A percentile compares a stretch with the other conserved stretches of the same genome.
Conservation (phyloP, 208 protist species). For the Leishmania tropica region DNA sequence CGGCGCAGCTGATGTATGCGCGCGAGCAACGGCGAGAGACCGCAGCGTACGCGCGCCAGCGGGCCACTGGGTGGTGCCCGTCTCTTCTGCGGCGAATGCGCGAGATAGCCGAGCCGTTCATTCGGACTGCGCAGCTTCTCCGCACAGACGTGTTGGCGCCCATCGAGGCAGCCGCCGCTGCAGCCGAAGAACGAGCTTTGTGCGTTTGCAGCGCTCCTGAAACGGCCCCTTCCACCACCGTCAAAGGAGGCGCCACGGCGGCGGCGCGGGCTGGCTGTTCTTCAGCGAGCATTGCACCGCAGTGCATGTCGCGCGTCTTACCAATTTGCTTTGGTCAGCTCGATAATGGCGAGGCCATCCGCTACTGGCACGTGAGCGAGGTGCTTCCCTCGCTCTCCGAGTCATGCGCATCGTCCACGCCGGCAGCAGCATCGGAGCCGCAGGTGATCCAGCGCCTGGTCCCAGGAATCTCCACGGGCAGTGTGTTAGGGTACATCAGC, state of each 20-base stretch:
- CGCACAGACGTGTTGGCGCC: conserved; percentile 56
- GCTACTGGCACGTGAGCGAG: conserved; percentile 49
- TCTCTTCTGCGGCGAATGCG: conserved; percentile 59
- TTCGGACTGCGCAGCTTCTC: conserved; percentile 64
- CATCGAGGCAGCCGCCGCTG: conserved; percentile 4
- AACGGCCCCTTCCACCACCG: not conserved
- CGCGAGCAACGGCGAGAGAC: conserved; percentile 31
- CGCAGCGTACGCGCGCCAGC: conserved; percentile 29
- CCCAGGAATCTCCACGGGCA: conserved; percentile 5
- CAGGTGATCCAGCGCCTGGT: conserved; percentile 26
- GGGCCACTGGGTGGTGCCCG: conserved; percentile 45
- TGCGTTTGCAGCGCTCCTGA: not conserved
- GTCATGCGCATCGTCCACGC: conserved; percentile 21
- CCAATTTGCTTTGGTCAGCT: conserved; percentile 70
- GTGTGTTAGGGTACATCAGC: conserved; percentile 29
- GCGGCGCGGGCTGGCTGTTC: not conserved
- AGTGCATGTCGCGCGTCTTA: conserved; percentile 21
- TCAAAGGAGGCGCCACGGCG: not conserved
- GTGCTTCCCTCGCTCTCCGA: conserved; percentile 42
- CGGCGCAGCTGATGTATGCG: conserved; percentile 37
- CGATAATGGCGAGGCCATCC: conserved; percentile 57
- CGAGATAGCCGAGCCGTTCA: conserved; percentile 71
- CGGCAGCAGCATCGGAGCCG: conserved; percentile 13
- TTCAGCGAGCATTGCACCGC: not conserved
- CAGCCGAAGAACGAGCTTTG: not conserved